Conservation (phyloP, 805 yeast genomes). For the Candida bentonensis region DNA sequence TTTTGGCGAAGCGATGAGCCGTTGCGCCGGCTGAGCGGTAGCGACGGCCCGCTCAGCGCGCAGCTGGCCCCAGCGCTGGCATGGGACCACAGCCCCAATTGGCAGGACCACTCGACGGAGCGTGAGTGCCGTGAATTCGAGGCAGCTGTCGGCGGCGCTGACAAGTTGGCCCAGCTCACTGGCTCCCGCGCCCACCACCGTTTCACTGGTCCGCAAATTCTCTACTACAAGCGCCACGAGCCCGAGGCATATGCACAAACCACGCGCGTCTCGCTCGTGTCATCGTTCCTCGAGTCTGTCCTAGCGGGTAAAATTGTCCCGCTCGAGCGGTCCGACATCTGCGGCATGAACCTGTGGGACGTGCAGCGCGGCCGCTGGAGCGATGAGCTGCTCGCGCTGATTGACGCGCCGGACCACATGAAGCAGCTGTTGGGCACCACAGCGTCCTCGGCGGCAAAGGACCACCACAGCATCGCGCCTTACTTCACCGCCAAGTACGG, state of each 20-base stretch:
- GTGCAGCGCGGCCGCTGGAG: constrained; percentile 42
- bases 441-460: constrained; percentile 31
- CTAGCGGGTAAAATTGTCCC: constrained; percentile 49
- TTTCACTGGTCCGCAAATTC: constrained; percentile 85
- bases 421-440: constrained; percentile 16
- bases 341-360: constrained; percentile 87
- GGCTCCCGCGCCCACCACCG: constrained; percentile 85
- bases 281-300: constrained; percentile 63
- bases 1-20: constrained; percentile 53
- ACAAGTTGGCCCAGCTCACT: constrained; percentile 45
- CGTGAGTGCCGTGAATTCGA: constrained; percentile 53
- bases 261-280: constrained; percentile 53
- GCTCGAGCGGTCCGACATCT: constrained; percentile 74
- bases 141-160: constrained; percentile 43
- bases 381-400: constrained; percentile 36
- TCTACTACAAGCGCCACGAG: constrained; percentile 45
- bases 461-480: constrained; percentile 37
- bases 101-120: constrained; percentile 90
- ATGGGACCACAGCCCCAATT: constrained; percentile 61
- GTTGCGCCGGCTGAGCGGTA: constrained; percentile 23
- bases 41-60: constrained; percentile 29
- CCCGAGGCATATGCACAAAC: constrained; percentile 44
- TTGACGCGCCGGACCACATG: constrained; percentile 37
- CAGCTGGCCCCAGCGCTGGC: constrained; percentile 26
- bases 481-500: constrained; percentile 59